Conservation (phyloP, 2,329 filamentous ascomycete species). For the Coleophoma cylindrospora region DNA sequence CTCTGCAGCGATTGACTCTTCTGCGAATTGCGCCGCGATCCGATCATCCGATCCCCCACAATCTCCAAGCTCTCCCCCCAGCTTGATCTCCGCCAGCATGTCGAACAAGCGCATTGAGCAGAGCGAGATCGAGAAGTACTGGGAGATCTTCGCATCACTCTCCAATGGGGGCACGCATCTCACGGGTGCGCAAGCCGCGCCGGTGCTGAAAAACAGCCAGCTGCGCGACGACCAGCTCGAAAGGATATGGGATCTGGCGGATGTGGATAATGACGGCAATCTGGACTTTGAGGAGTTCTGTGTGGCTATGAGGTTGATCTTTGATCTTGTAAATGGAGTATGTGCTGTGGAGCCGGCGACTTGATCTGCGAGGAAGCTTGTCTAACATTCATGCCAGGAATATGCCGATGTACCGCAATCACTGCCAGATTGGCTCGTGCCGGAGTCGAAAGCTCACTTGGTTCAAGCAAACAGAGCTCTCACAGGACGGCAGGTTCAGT, state of each 20-base stretch:
- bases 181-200: constrained; percentile 64
- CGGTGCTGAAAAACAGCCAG: constrained; percentile 68
- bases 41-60: not conserved
- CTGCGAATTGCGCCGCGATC: not conserved
- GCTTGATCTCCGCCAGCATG: constrained; percentile 16
- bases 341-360: constrained; percentile 23
- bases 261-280: constrained; percentile 96
- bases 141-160: constrained; percentile 73
- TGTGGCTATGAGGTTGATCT: constrained; percentile 96
- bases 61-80: not conserved
- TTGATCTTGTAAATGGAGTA: constrained; percentile 94
- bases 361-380: not conserved
- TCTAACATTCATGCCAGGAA: constrained; percentile 50
- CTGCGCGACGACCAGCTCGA: constrained; percentile 83
- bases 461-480: constrained; percentile 80
- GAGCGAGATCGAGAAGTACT: constrained; percentile 72
- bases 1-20: too few relatives aligned
- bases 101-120: constrained; percentile 57
- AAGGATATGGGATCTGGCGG: constrained; percentile 92
- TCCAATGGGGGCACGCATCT: constrained; percentile 59
- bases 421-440: constrained; percentile 93
- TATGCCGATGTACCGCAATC: constrained; percentile 80
- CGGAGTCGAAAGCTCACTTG: constrained; percentile 88
- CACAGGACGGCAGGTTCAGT: constrained; percentile 72
- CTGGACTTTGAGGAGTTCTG: constrained; percentile 99